Base-by-base conservation (phyloP, 1,139 yeast genomes). In the Hyphopichia fennica region DNA sequence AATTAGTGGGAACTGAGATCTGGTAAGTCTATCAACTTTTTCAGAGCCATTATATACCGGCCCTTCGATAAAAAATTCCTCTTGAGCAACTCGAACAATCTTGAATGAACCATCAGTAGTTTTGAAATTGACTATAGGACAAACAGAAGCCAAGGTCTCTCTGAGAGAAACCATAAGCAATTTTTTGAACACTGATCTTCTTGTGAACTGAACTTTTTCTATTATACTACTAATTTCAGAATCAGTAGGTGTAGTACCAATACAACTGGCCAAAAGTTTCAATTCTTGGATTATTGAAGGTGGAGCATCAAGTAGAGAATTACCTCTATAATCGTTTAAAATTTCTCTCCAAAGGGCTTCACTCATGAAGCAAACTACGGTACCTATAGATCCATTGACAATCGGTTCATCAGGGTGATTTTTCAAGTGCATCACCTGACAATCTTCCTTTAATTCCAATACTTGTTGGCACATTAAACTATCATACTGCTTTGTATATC, bases 1-100 rank as follows among this genome's bases (percentile, higher is more conserved):
- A 41, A 87, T 69, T 31, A 89, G 67, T 0, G 96, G 97, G 4
- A 87, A 52, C 58, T 89, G 96, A 0, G 48, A 53, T 50, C 95
- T 73, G 76, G 84, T 38, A 78, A 51, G 3, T 79, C 73, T 28
- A 62, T 70, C 41, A 3, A 38, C 34, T 28, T 15, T 28, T 15
- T 14, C 15, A 6, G 15, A 14, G 4, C 34, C 35, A 25, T 17
- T 14, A 23, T 16, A 32, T 19, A 22, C 25, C 10, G 28, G 27
- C 8, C 40, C 27, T 19, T 38, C 41, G 16, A 10, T 18, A 16
- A 9, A 34, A 14, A 38, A 38, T 6, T 33, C 34, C 13, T 38
- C 33, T 2, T 27, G 22, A n/a, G n/a, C 19, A 3, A 33, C 31
- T 3, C 18, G 27, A n/a, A 20, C 17, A 7, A 38, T 23, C 13